Evolutionary conservation across 148 eudicot genomes (phyloP).

Genomic region (Dysphania ambrosioides): DNA sequence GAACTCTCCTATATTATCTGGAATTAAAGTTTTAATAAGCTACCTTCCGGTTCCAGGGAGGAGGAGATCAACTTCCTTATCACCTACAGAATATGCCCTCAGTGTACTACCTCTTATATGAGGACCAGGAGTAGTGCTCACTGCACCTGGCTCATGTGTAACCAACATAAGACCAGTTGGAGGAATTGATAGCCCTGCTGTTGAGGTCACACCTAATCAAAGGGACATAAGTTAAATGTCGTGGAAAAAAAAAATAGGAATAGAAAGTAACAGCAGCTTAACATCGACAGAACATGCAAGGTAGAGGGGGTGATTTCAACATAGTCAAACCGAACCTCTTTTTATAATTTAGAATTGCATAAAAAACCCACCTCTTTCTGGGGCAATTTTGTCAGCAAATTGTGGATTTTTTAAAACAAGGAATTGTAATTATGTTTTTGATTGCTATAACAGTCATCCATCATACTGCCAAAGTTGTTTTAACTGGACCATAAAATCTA

Average conservation of each 20-base stretch:
- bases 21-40: too few relatives aligned
- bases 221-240: conserved; percentile 3
- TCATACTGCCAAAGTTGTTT: too few relatives aligned
- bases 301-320: neutral
- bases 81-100: conserved; percentile 74
- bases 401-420: too few relatives aligned
- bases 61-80: conserved; percentile 84
- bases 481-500: too few relatives aligned
- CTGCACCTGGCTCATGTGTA: conserved; percentile 76
- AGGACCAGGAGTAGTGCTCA: conserved; percentile 74
- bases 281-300: neutral
- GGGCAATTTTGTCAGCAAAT: too few relatives aligned
- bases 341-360: too few relatives aligned
- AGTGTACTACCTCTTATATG: conserved; percentile 82
- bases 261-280: too few relatives aligned
- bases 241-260: conserved; percentile 1
- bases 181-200: conserved; percentile 52
- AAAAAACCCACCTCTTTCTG: too few relatives aligned
- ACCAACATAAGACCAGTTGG: conserved; percentile 81
- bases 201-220: conserved; percentile 40
- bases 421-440: too few relatives aligned
- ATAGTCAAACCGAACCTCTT: too few relatives aligned
- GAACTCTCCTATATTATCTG: too few relatives aligned
- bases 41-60: conserved; percentile 99
- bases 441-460: too few relatives aligned